Evolutionary conservation across 441 rosid genomes (phyloP).

Genomic region (Bocquillonia castaneifolia): DNA sequence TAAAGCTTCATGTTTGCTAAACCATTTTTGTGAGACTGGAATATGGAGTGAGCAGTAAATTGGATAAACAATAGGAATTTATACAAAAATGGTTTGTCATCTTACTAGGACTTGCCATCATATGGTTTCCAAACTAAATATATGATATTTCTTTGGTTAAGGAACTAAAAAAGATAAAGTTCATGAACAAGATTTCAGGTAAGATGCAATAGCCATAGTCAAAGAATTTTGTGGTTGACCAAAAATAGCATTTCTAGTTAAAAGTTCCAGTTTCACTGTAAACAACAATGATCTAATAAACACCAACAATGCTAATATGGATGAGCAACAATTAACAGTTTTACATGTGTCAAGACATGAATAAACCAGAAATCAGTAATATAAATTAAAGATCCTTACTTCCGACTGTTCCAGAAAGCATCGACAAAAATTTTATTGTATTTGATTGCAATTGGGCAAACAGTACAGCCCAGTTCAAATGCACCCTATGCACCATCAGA

Average conservation of each 20-base stretch:
- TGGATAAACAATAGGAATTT: too few relatives aligned
- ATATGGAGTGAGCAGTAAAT: neutral
- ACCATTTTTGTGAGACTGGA: neutral
- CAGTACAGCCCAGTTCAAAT: constrained; percentile 88
- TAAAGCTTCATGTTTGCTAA: neutral
- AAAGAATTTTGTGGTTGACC: neutral
- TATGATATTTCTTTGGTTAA: neutral
- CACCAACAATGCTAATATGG: neutral
- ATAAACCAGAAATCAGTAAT: constrained; percentile 9
- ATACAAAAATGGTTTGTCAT: neutral
- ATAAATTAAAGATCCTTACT: constrained; percentile 42
- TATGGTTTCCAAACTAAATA: constrained; percentile 5
- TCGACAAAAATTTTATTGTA: constrained; percentile 94
- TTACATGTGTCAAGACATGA: neutral
- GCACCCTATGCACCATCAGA: constrained; percentile 64
- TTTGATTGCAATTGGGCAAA: constrained; percentile 92
- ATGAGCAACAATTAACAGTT: neutral
- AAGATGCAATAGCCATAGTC: neutral
- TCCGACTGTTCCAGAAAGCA: constrained; percentile 97
- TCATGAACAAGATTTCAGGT: neutral
- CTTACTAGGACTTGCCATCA: neutral
- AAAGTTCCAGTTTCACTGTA: neutral
- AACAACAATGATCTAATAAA: neutral
- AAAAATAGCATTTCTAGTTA: neutral
- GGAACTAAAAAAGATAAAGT: neutral